phyloP scores from a whole-genome alignment of 1,139 yeast species.

The Pneumocystis jirovecii region DNA sequence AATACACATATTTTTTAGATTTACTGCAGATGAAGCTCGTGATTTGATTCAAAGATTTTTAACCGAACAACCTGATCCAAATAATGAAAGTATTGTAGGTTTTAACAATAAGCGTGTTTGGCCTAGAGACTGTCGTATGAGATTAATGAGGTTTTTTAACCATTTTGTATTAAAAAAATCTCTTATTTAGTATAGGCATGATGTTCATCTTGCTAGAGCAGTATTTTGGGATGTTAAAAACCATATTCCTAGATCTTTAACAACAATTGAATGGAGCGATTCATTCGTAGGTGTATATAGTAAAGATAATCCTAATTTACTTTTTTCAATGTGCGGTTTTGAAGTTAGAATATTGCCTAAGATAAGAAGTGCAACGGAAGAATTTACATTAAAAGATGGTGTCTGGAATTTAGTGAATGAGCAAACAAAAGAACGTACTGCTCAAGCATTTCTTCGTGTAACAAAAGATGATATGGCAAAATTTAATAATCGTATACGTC shows the following conservation, averaged over 20 bases:
- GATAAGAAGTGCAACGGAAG: conserved; percentile 34
- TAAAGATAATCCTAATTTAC: conserved; percentile 70
- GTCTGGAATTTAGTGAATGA: conserved; percentile 79
- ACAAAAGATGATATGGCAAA: conserved; percentile 63
- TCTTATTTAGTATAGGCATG: neutral
- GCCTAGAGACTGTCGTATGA: conserved; percentile 90
- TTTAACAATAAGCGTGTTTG: conserved; percentile 84
- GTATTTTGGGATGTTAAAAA: conserved; percentile 79
- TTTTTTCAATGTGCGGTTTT: conserved; percentile 89
- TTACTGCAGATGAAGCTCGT: conserved; percentile 55
- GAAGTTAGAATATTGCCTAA: conserved; percentile 82
- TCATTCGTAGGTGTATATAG: conserved; percentile 81
- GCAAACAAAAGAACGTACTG: conserved; percentile 67
- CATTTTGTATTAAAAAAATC: neutral
- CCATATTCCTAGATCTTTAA: conserved; percentile 62
- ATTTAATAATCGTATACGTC: conserved; percentile 74
- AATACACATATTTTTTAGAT: conserved; percentile 64
- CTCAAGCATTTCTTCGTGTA: conserved; percentile 76
- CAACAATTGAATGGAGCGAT: conserved; percentile 65
- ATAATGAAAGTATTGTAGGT: conserved; percentile 71
- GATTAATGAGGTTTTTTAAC: conserved; percentile 57
- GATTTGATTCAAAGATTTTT: conserved; percentile 63
- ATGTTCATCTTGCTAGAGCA: conserved; percentile 85
- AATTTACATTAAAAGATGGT: conserved; percentile 43
- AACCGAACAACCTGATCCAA: conserved; percentile 82